phyloP scores from a whole-genome alignment of 352 stramenopile genomes.

The Globisporangium mamillatum region DNA sequence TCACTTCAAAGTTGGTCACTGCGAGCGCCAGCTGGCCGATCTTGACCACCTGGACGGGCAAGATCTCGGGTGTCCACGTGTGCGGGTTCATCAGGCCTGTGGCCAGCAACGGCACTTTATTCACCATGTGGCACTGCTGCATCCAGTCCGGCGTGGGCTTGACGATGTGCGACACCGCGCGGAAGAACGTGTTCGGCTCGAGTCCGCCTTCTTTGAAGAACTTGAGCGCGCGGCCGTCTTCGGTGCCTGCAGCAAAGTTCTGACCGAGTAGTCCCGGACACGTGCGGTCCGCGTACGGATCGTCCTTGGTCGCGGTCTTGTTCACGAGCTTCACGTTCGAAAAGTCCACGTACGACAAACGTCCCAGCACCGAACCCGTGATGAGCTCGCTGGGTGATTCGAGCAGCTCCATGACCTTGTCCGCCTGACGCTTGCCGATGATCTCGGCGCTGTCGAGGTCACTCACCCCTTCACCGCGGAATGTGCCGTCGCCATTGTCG shows the following conservation, averaged over 20 bases:
- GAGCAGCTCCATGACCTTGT: conserved; percentile 32
- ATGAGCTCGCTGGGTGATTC: conserved; percentile 21
- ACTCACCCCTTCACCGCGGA: conserved; percentile 29
- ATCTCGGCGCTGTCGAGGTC: conserved; percentile 38
- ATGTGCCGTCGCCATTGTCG: conserved; percentile 47
- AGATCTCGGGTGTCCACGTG: conserved; percentile 41
- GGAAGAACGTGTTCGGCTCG: conserved; percentile 31
- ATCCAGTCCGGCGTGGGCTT: conserved; percentile 37
- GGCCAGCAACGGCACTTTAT: conserved; percentile 41
- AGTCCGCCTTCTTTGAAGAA: conserved; percentile 35
- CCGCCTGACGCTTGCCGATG: conserved; percentile 36
- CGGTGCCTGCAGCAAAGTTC: conserved; percentile 45
- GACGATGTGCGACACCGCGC: conserved; percentile 20
- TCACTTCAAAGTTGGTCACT: conserved; percentile 55
- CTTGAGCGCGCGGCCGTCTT: conserved; percentile 37
- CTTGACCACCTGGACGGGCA: conserved; percentile 54
- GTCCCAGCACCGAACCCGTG: conserved; percentile 22
- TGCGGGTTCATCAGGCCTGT: conserved; percentile 38
- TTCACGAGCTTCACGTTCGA: conserved; percentile 35
- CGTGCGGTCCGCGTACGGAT: conserved; percentile 34
- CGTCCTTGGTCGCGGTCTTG: conserved; percentile 11
- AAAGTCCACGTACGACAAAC: conserved; percentile 48
- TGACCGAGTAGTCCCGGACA: conserved; percentile 43
- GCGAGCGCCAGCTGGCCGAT: conserved; percentile 52
- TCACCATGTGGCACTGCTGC: conserved; percentile 32